A percentile compares a stretch with the other conserved stretches of the same genome.
These are phyloP conservation scores for Pistacia vera DNA, from an alignment of 345 rosid genomes.

Conservation along the genomic window DNA sequence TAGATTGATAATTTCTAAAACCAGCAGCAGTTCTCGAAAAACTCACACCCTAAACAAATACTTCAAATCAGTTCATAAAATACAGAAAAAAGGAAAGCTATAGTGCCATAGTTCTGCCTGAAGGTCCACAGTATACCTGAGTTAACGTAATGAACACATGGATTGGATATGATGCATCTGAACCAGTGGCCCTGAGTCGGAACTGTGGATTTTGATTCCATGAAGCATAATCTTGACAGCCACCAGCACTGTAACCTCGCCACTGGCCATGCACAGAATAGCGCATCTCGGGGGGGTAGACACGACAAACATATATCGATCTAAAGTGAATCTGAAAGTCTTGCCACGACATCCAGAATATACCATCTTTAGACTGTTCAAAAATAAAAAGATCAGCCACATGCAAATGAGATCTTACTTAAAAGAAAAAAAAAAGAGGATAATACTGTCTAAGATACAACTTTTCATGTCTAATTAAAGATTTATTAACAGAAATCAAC, in stretches of 20 bases:
- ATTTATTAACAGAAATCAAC: background rate
- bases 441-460: constrained; percentile 1
- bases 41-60: constrained; percentile 79
- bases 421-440: background rate
- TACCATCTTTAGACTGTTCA: constrained; percentile 95
- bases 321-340: constrained; percentile 99
- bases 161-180: constrained; percentile 88
- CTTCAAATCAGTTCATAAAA: constrained; percentile 6
- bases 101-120: background rate
- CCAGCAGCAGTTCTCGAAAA: constrained; percentile 97
- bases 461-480: background rate
- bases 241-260: constrained; percentile 98
- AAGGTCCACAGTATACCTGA: constrained; percentile 55
- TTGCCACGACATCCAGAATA: constrained; percentile 99
- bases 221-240: constrained; percentile 97
- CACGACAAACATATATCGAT: constrained; percentile 97
- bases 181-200: constrained; percentile 83
- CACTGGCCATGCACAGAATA: constrained; percentile 96
- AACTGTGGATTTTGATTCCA: constrained; percentile 99
- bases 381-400: constrained; percentile 23
- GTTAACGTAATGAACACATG: constrained; percentile 97
- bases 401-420: background rate
- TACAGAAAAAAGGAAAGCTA: background rate
- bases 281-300: constrained; percentile 98
- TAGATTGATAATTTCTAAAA: constrained; percentile 90